Base-by-base conservation (phyloP, 202 grass and related monocot species). In the Carex sylvatica region DNA sequence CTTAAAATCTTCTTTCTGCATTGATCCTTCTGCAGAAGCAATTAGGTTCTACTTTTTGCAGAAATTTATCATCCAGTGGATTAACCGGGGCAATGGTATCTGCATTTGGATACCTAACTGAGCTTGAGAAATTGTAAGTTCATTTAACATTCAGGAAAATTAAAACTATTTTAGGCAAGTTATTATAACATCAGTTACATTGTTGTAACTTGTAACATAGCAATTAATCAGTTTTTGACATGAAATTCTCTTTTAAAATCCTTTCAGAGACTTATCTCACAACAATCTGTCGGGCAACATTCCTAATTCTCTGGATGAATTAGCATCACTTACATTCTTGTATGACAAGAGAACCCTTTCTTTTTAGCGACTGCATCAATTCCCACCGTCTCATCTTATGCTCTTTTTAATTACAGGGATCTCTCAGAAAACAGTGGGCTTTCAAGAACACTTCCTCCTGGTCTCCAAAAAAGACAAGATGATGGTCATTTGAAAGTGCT, bases 231-330 rank as follows among this genome's bases (percentile, higher is more conserved):
- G 35, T 20, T 42, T 44, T 7, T 51, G 6, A 58, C 19, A 52
- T 53, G 46, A 9, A 68, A 5, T 78, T 67, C 12, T 15, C 38
- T 70, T 60, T 68, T 80, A 55, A 69, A 1, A 47, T 42, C 69
- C 36, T 81, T 80, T 53, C 74, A 94, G 88, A 84, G 88, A 94
- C 62, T 74, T 94, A 44, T 94, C 92, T 60, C 20, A 80, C 83
- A 90, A 92, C 38, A 88, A 78, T 44, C 79, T 95, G 35, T 84
- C 84, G 6, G 92, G 90, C 15, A 7, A 23, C 54, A 82, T 95
- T 69, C 88, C 90, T 67, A 72, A 70, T 65, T 81, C 75, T 88
- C 60, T 90, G 5, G 86, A 65, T 54, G n/a, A 88, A 70, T 7
- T 90, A 33, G 1, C 72, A 51, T 80, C 83, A 18, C 87, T 94